phyloP scores from a whole-genome alignment of 768 basidiomycete genomes.

The Phaffia australis region DNA sequence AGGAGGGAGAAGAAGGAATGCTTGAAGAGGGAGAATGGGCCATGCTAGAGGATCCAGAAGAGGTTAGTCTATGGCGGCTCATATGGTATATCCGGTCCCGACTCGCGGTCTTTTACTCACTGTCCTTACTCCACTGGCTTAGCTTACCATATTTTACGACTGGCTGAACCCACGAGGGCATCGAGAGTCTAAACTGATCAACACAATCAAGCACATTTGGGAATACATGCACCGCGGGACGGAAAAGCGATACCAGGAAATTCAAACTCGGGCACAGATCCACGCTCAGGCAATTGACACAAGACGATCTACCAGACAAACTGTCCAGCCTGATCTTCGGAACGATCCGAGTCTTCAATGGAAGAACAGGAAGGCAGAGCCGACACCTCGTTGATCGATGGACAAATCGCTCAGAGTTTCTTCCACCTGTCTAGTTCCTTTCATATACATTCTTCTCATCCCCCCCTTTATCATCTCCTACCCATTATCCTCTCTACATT shows the following conservation, averaged over 20 bases:
- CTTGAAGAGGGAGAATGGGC: conserved; percentile 76
- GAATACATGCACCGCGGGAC: conserved; percentile 68
- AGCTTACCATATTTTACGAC: conserved; percentile 55
- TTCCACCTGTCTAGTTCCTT: background rate
- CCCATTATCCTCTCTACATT: no score
- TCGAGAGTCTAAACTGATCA: conserved; percentile 71
- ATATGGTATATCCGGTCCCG: no score
- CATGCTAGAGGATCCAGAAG: conserved; percentile 73
- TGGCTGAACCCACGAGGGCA: conserved; percentile 91
- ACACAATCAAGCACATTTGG: conserved; percentile 70
- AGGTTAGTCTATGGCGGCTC: conserved; percentile 48
- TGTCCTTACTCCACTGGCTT: background rate
- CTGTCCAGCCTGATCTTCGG: conserved; percentile 1
- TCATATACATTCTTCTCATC: no score
- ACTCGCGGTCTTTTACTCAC: conserved; percentile 1
- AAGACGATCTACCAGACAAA: conserved; percentile 3
- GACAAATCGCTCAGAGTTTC: background rate
- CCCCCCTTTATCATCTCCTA: no score
- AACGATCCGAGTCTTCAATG: conserved; percentile 20
- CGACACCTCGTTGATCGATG: conserved; percentile 6
- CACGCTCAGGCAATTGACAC: background rate
- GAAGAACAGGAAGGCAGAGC: conserved; percentile 21
- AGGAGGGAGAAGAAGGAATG: conserved; percentile 68
- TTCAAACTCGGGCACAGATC: conserved; percentile 33
- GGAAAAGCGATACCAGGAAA: conserved; percentile 60